phyloP scores from a whole-genome alignment of 805 yeast species.

The Sungouiozyma intestinalis region DNA sequence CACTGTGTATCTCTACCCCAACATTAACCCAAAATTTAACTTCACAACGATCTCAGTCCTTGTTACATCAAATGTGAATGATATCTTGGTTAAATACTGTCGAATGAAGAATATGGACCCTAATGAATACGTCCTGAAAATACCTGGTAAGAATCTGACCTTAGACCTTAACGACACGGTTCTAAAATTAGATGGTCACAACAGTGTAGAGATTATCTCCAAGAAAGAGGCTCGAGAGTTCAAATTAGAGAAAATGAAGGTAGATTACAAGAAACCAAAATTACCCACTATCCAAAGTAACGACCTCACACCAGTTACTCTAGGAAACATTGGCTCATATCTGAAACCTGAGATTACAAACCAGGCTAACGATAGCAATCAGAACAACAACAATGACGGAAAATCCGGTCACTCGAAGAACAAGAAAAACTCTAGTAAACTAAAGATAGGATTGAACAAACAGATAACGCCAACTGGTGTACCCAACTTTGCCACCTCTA shows the following conservation, averaged over 20 bases:
- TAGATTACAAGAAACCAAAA: constrained; percentile 19
- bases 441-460: constrained; percentile 13
- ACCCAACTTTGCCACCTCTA: constrained; percentile 4
- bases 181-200: constrained; percentile 33
- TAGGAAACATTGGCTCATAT: constrained; percentile 17
- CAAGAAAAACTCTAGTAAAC: constrained; percentile 15
- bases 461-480: constrained; percentile 1
- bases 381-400: neutral
- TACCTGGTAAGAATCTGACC: constrained; percentile 22
- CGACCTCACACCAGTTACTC: constrained; percentile 26
- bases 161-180: constrained; percentile 33
- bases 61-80: constrained; percentile 30
- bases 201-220: constrained; percentile 34
- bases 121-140: constrained; percentile 29
- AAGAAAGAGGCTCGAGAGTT: constrained; percentile 33
- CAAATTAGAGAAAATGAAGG: constrained; percentile 25
- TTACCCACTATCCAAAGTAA: constrained; percentile 28
- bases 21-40: constrained; percentile 19
- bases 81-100: constrained; percentile 29
- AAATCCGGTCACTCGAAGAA: constrained; percentile 5
- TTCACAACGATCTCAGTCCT: constrained; percentile 24
- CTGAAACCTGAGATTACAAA: constrained; percentile 10
- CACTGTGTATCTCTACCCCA: constrained; percentile 29
- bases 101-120: constrained; percentile 29
- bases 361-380: constrained; percentile 1